phyloP scores from a whole-genome alignment of 345 rosid species.

The Populus ilicifolia region DNA sequence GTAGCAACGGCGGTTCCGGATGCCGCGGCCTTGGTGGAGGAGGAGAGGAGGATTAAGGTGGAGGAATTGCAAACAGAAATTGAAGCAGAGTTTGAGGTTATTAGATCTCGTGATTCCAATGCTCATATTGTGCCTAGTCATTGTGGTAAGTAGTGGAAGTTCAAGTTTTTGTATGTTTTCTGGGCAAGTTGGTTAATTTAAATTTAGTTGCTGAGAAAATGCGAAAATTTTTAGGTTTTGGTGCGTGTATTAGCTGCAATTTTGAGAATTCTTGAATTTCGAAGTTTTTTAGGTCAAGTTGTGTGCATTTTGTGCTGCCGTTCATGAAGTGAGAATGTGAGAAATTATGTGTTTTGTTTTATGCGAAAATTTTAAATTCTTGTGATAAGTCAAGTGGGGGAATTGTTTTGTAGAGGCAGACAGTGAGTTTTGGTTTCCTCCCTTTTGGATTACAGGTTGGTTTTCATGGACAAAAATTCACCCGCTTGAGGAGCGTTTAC shows the following conservation, averaged over 20 bases:
- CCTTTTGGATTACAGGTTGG: constrained; percentile 61
- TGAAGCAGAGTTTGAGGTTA: constrained; percentile 72
- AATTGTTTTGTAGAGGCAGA: constrained; percentile 1
- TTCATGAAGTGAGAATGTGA: background rate
- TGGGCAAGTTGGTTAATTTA: background rate
- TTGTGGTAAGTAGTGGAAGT: constrained; percentile 58
- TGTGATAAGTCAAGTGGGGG: background rate
- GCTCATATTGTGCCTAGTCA: constrained; percentile 85
- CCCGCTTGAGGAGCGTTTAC: constrained; percentile 68
- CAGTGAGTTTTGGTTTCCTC: background rate
- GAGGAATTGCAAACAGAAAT: constrained; percentile 71
- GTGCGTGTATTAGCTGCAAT: background rate
- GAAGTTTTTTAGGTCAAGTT: background rate
- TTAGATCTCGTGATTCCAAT: constrained; percentile 72
- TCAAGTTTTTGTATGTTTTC: background rate
- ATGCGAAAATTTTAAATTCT: background rate
- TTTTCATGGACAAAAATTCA: constrained; percentile 89
- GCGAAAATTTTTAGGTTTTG: background rate
- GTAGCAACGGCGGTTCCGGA: constrained; percentile 12
- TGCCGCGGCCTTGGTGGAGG: constrained; percentile 22
- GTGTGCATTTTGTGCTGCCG: background rate
- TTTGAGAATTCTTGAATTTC: background rate
- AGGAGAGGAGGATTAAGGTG: constrained; percentile 56
- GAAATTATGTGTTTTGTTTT: background rate
- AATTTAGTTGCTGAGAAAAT: background rate